These are phyloP conservation scores for Rhododendron ovatum DNA, from an alignment of 148 eudicot species.

Conservation along the genomic window DNA sequence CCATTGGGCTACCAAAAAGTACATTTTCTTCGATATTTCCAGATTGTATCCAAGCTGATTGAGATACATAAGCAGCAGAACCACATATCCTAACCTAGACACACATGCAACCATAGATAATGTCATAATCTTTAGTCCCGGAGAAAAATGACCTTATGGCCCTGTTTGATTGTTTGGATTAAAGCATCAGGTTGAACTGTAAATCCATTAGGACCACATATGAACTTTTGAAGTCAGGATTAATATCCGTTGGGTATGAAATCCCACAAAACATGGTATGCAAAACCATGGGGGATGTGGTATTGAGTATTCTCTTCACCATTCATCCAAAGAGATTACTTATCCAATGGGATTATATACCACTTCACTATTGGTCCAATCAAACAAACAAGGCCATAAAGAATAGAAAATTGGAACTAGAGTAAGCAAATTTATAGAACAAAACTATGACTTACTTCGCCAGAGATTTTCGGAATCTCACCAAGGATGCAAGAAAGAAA, in stretches of 20 bases:
- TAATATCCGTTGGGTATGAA: neutral
- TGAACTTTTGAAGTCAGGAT: neutral
- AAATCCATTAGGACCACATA: neutral
- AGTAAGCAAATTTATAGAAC: slow-evolving; percentile 8
- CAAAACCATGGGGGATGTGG: neutral
- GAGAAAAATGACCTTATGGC: neutral
- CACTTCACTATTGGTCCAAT: neutral
- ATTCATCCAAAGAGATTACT: neutral
- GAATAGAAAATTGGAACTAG: slow-evolving; percentile 11
- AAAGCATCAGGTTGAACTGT: neutral
- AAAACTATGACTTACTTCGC: slow-evolving; percentile 63
- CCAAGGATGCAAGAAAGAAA: slow-evolving; percentile 94
- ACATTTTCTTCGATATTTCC: slow-evolving; percentile 92
- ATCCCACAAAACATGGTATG: neutral
- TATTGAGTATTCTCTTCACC: neutral
- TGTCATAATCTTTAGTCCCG: neutral
- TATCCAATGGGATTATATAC: neutral
- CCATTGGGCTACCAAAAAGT: slow-evolving; percentile 91
- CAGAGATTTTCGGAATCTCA: slow-evolving; percentile 83
- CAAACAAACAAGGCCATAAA: neutral
- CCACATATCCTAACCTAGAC: slow-evolving; percentile 78
- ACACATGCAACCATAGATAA: slow-evolving; percentile 16
- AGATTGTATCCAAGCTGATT: slow-evolving; percentile 98
- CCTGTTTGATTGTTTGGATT: neutral
- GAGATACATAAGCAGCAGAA: slow-evolving; percentile 92